Evolutionary conservation across 441 rosid genomes (phyloP).

Genomic region (Pelargonium myrrhifolium): DNA sequence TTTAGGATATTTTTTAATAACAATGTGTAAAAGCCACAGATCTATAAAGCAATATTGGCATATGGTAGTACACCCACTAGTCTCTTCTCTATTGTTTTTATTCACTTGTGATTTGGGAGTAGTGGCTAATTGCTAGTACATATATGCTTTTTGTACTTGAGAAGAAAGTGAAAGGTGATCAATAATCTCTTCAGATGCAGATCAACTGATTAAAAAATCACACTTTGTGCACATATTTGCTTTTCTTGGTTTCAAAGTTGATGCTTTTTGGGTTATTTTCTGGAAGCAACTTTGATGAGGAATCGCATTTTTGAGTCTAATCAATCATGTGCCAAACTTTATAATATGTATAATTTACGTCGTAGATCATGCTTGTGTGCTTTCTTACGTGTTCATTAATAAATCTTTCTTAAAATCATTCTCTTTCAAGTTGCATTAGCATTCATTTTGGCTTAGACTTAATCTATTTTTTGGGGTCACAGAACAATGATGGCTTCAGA

Average conservation of each 20-base stretch:
- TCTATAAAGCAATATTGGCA: not conserved
- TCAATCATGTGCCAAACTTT: not conserved
- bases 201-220: not conserved
- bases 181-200: conserved; percentile 4
- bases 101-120: not conserved
- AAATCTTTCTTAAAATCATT: conserved; percentile 2
- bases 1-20: conserved; percentile 2
- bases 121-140: conserved; percentile 3
- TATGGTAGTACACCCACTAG: conserved; percentile 6
- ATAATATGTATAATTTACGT: conserved; percentile 1
- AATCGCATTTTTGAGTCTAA: not conserved
- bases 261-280: conserved; percentile 1
- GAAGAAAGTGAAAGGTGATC: conserved; percentile 1
- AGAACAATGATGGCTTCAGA: not conserved
- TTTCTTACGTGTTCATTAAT: conserved; percentile 7
- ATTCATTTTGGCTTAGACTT: conserved; percentile 2
- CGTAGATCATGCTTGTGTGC: conserved; percentile 4
- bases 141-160: not conserved
- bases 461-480: not conserved
- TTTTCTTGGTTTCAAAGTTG: conserved; percentile 1
- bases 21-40: not conserved
- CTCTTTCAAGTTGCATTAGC: not conserved
- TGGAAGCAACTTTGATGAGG: conserved; percentile 4
- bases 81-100: conserved; percentile 3
- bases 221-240: conserved; percentile 4